Conservation (phyloP, 2,329 filamentous ascomycete species). For the Neopestalotiopsis sp. region DNA sequence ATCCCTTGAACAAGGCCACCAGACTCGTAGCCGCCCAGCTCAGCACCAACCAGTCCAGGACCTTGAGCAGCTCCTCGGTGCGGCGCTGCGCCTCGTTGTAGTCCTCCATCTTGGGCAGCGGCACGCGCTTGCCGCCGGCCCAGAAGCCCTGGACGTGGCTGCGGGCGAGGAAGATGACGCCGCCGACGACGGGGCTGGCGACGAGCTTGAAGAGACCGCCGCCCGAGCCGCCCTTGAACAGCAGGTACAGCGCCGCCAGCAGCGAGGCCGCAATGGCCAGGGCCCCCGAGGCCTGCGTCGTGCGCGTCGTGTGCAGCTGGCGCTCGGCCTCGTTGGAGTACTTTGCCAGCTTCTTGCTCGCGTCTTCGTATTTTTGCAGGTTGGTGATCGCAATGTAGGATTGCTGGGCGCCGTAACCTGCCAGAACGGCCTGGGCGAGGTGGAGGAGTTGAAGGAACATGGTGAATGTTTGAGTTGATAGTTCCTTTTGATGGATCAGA, state of each 20-base stretch:
- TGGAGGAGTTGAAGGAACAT: slow-evolving; percentile 39
- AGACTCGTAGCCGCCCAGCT: slow-evolving; percentile 27
- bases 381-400: slow-evolving; percentile 48
- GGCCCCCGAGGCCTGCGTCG: slow-evolving; percentile 46
- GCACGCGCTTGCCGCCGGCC: slow-evolving; percentile 24
- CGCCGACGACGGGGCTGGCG: slow-evolving; percentile 23
- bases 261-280: slow-evolving; percentile 37
- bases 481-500: no score
- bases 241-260: slow-evolving; percentile 25
- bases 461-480: not conserved
- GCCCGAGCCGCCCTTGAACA: slow-evolving; percentile 18
- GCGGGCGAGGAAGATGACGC: slow-evolving; percentile 25
- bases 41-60: slow-evolving; percentile 28
- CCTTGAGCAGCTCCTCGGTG: slow-evolving; percentile 26
- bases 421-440: slow-evolving; percentile 42
- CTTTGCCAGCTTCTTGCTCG: slow-evolving; percentile 47
- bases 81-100: slow-evolving; percentile 32
- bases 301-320: slow-evolving; percentile 48
- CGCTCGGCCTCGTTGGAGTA: slow-evolving; percentile 46
- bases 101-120: slow-evolving; percentile 31
- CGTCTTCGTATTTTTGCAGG: slow-evolving; percentile 49
- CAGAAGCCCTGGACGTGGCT: slow-evolving; percentile 28
- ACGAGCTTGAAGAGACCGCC: slow-evolving; percentile 24
- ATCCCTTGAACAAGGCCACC: slow-evolving; percentile 26
- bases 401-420: slow-evolving; percentile 46